These are phyloP conservation scores for Bromus sterilis DNA, from an alignment of 176 grass and related monocot genomes.

Conservation along the genomic window DNA sequence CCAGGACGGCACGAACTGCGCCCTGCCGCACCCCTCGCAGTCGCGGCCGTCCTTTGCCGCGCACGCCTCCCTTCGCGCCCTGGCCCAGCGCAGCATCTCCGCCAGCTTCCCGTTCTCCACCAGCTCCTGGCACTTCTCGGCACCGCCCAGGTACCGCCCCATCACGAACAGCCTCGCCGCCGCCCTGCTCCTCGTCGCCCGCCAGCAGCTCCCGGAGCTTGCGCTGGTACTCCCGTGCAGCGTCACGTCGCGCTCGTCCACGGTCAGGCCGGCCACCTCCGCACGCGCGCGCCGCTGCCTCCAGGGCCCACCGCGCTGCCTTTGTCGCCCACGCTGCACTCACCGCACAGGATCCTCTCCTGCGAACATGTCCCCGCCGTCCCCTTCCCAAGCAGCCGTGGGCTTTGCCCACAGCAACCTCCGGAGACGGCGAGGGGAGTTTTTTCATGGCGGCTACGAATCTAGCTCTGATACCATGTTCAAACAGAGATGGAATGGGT, in stretches of 20 bases:
- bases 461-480: too few relatives aligned
- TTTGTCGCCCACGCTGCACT: too few relatives aligned
- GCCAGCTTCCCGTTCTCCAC: conserved; percentile 55
- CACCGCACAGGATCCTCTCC: too few relatives aligned
- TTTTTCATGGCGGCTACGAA: too few relatives aligned
- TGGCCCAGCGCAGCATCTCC: conserved; percentile 76
- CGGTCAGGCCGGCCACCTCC: conserved; percentile 24
- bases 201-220: conserved; percentile 59
- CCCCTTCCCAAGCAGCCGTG: too few relatives aligned
- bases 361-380: too few relatives aligned
- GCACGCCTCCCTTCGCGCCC: conserved; percentile 32
- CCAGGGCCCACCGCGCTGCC: too few relatives aligned
- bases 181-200: conserved; percentile 20
- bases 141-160: conserved; percentile 78
- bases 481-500: too few relatives aligned
- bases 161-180: conserved; percentile 51
- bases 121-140: conserved; percentile 42
- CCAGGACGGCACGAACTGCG: conserved; percentile 29
- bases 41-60: conserved; percentile 42
- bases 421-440: too few relatives aligned
- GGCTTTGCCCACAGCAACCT: too few relatives aligned
- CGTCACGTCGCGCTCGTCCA: conserved; percentile 80
- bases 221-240: conserved; percentile 75
- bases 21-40: conserved; percentile 45
- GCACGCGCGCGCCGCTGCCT: conserved; percentile 26